Evolutionary conservation across 768 basidiomycete genomes (phyloP), one percentile per base, ranked within the genome.

Genomic region (Neoboletus subvelutipes): DNA sequence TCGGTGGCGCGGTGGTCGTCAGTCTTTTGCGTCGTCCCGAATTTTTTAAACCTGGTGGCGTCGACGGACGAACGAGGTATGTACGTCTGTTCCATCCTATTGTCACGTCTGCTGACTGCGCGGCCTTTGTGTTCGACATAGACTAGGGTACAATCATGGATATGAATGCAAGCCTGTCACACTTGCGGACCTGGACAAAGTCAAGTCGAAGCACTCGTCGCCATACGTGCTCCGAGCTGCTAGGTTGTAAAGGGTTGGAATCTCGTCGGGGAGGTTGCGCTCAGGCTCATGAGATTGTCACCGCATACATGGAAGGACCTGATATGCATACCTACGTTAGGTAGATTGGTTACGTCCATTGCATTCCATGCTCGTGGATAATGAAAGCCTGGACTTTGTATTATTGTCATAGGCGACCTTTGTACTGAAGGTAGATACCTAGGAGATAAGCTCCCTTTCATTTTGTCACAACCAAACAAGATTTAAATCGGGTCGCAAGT

Each of bases 121-220:
- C 4, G 3, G 31, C 41, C 45, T 31, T 43, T 41, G 0, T n/a
- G 2, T 47, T 40, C 34, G 29, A 42, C 33, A 10, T 47, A 88
- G 91, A 55, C 64, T 94, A 48, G 91, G 92, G 11, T 93, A 93
- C 67, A 89, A 92, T 64, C 89, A 92, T 61, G 92, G 81, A 4
- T 78, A 80, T 59, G 84, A 88, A 66, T 86, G 82, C 63, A 80
- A 80, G 15, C 77, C 81, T 0, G 71, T 92, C 31, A 86, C 86
- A 4, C 73, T 76, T 64, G 73, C 71, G 0, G 90, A 93, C 58
- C 78, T 93, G 4, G 78, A 88, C 66, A 90, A 85, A 73, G 89
- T 90, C 60, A 91, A 87, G 74, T 85, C 89, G 34, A 84, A 77
- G 74, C 77, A 81, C 41, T 75, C 77, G 34, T 89, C 87, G 17